These are phyloP conservation scores for Letharia columbiana DNA, from an alignment of 495 filamentous ascomycete genomes.

Conservation along the genomic window DNA sequence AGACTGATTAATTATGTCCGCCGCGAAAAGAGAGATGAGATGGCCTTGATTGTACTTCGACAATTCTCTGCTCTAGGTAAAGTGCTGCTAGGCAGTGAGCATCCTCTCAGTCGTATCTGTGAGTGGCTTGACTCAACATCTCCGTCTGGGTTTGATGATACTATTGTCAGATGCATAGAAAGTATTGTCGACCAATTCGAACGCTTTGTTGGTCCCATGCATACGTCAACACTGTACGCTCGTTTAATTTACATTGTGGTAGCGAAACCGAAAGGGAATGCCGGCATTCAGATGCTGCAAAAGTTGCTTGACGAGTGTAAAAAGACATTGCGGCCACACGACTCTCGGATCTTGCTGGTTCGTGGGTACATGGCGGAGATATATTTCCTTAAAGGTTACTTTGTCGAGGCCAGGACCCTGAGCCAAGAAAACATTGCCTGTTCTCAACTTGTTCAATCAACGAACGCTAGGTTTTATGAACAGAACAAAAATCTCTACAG, in stretches of 20 bases:
- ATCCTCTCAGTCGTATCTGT: conserved; percentile 1
- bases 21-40: background rate
- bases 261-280: no score
- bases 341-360: background rate
- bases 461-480: background rate
- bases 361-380: background rate
- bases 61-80: background rate
- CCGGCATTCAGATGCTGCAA: background rate
- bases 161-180: background rate
- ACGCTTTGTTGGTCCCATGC: background rate
- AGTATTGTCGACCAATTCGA: background rate
- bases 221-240: background rate
- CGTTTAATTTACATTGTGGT: background rate
- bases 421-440: background rate
- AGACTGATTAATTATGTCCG: accelerated
- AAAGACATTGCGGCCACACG: background rate
- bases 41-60: background rate
- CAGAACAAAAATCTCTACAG: background rate
- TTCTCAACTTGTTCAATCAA: background rate
- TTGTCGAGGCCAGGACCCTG: background rate
- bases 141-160: background rate
- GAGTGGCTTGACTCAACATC: background rate
- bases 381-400: accelerated
- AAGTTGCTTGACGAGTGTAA: conserved; percentile 3
- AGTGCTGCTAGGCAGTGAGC: conserved; percentile 6